Evolutionary conservation across 2,329 filamentous ascomycete species (phyloP).

Genomic region (Knufia petricola): DNA sequence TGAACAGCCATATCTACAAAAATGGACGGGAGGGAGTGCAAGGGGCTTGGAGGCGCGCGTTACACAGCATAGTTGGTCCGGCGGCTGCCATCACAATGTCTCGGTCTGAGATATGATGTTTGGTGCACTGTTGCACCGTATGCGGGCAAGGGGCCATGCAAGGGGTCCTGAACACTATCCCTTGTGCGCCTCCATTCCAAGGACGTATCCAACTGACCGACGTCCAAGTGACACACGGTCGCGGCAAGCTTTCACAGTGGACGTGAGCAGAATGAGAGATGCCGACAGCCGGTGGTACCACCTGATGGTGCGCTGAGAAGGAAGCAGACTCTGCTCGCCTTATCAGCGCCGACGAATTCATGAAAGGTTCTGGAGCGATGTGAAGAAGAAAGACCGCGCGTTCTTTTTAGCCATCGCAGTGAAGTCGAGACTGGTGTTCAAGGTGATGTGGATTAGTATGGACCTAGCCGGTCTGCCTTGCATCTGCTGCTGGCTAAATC

Average conservation of each 20-base stretch:
- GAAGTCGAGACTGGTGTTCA: no score
- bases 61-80: constrained; percentile 3
- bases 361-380: no score
- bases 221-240: constrained; percentile 2
- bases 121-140: constrained; percentile 2
- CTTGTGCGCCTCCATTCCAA: constrained; percentile 1
- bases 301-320: no score
- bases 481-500: no score
- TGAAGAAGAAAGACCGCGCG: no score
- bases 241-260: constrained; percentile 1
- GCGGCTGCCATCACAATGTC: constrained; percentile 2
- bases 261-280: constrained; percentile 3
- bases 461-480: no score
- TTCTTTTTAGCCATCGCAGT: no score
- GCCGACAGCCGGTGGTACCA: not conserved
- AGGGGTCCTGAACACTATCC: constrained; percentile 1
- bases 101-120: constrained; percentile 4
- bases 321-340: no score
- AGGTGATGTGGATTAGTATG: no score
- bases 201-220: constrained; percentile 1
- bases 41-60: constrained; percentile 1
- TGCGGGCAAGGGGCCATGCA: constrained; percentile 2
- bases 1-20: constrained; percentile 4
- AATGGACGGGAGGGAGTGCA: constrained; percentile 1
- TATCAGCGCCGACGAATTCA: no score